Evolutionary conservation across 106 monocot species (phyloP), one percentile per base, ranked within the genome.

Genomic region (Dioscorea dumetorum): DNA sequence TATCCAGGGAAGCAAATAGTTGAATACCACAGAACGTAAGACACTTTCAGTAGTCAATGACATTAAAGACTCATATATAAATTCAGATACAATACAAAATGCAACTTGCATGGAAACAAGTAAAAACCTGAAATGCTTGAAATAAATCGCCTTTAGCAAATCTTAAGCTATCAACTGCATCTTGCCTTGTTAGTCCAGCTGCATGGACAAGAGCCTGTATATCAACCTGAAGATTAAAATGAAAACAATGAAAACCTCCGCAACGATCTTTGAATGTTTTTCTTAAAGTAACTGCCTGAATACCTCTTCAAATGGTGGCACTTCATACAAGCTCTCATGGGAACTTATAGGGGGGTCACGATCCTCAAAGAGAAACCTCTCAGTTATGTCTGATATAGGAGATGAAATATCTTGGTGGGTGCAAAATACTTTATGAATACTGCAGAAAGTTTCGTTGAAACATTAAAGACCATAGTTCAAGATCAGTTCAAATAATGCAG

Each of bases 201-300:
- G 97, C 97, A 87, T 99, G 97, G 60, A 90, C 97, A 70, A 99
- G 92, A 60, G 97, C 89, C 87, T 99, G 97, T 79, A 99, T 83
- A 71, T 99, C 97, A 87, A 92, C 92, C 97, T 99, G 73, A 68
- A 77, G 41, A 21, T 67, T 63, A 17, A 49, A 65, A 15, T 65
- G 63, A 76, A 70, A 70, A 41, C 6, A 41, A 66, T 53, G 22
- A 57, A 64, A 64, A 60, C 59, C 18, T 23, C 24, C 67, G 3
- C 21, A 8, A 61, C 6, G 6, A 41, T 41, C 5, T 41, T 3
- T 41, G 41, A 8, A 41, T 8, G 6, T 1, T 6, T 41, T 41
- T 41, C 41, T 41, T 8, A 41, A 41, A 2, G 5, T 41, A 41
- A 3, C 0, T 41, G 41, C 5, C 41, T 10, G 41, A 41, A 16